Percentiles rank a stretch among this genome's conserved stretches.
Conservation (phyloP, 345 rosid genomes). For the Citrus sp. region DNA sequence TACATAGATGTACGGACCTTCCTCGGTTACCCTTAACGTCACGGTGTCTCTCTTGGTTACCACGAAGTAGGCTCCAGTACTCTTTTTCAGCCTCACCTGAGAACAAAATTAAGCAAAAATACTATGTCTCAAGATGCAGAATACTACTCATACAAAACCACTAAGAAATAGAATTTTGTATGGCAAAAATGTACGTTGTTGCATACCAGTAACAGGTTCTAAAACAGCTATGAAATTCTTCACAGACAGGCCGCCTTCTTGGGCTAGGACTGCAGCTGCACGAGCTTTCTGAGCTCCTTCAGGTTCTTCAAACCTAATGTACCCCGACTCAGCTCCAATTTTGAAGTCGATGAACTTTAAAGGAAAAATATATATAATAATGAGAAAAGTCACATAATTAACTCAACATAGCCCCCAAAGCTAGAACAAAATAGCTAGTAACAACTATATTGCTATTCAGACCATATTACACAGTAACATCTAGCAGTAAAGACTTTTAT, state of each 20-base stretch:
- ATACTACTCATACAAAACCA: neutral
- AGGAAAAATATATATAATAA: neutral
- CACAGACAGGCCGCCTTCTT: slow-evolving; percentile 76
- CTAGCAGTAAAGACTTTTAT: neutral
- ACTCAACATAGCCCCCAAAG: neutral
- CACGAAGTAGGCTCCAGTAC: slow-evolving; percentile 69
- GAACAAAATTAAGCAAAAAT: neutral
- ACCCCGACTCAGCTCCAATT: slow-evolving; percentile 78
- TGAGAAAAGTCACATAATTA: slow-evolving; percentile 13
- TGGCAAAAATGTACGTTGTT: neutral
- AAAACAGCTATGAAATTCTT: slow-evolving; percentile 69
- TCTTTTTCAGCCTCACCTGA: slow-evolving; percentile 85
- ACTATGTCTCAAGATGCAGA: neutral
- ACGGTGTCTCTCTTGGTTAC: slow-evolving; percentile 46
- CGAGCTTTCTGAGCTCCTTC: slow-evolving; percentile 95
- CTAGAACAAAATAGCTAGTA: neutral
- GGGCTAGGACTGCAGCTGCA: slow-evolving; percentile 84
- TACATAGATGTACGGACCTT: slow-evolving; percentile 46
- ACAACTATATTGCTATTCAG: neutral
- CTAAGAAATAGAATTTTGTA: neutral
- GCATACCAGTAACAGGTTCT: slow-evolving; percentile 87
- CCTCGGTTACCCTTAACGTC: slow-evolving; percentile 56
- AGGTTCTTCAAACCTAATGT: slow-evolving; percentile 75
- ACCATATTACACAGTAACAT: neutral
- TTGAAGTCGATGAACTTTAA: slow-evolving; percentile 81